phyloP scores from a whole-genome alignment of 768 basidiomycete species.

The Phlebiopsis flavidoalba region DNA sequence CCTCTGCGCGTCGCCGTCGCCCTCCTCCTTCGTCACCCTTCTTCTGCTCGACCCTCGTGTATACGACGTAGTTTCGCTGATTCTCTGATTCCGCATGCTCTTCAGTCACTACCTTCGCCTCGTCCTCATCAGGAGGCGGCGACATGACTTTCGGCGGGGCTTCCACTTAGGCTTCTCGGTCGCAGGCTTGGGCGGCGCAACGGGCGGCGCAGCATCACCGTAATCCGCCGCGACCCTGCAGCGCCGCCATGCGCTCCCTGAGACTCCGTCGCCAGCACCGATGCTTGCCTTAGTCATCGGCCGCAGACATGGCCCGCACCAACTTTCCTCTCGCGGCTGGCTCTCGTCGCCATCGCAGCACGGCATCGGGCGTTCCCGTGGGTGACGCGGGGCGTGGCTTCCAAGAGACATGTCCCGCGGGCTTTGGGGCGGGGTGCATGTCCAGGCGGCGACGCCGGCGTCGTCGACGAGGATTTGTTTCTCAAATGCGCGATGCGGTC shows the following conservation, averaged over 20 bases:
- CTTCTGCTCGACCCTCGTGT: conserved; percentile 17
- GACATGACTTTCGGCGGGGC: conserved; percentile 49
- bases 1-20: conserved; percentile 16
- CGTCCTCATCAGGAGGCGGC: conserved; percentile 17
- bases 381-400: conserved; percentile 59
- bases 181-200: conserved; percentile 49
- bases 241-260: conserved; percentile 92
- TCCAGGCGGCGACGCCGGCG: conserved; percentile 35
- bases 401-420: conserved; percentile 58
- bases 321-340: conserved; percentile 18
- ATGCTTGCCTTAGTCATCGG: conserved; percentile 89
- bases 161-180: conserved; percentile 84
- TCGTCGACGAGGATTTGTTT: conserved; percentile 39
- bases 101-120: background rate
- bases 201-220: conserved; percentile 35
- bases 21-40: conserved; percentile 15
- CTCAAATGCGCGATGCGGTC: conserved; percentile 92
- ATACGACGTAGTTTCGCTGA: conserved; percentile 9
- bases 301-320: conserved; percentile 63
- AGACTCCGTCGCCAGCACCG: conserved; percentile 70
- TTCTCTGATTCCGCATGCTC: conserved; percentile 5
- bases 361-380: conserved; percentile 30
- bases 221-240: conserved; percentile 83
- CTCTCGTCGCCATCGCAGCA: conserved; percentile 15
- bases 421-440: conserved; percentile 59